Evolutionary conservation across 331 rosid species (phyloP), one percentile per base, ranked within the genome.

Genomic region (Malus hybrid): DNA sequence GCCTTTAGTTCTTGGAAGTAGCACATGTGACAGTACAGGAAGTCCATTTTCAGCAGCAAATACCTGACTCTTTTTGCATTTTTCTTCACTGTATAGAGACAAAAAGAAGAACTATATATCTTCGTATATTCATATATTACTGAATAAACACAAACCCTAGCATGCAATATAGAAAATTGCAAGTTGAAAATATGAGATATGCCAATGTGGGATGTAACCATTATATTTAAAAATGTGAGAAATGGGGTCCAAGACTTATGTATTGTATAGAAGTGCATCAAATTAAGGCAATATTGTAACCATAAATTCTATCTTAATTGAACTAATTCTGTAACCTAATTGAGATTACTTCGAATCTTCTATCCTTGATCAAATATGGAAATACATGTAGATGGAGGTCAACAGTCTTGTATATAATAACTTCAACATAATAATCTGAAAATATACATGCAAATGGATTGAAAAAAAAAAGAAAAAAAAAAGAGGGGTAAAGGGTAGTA

Each of bases 1-100:
- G 3, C 99, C 99, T 78, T 80, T 95, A 22, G 99, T 88, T 84
- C 89, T 92, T 5, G 99, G 99, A 67, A 90, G 96, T 10, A 95
- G 79, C 66, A 95, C 97, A 71, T 92, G 87, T 7, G 75, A 78
- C 84, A 95, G 78, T 74, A 90, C 88, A 0, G 97, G 97, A 62
- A 87, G 91, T 70, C 94, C 96, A 57, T 33, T 72, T 83, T 90
- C 92, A 24, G 91, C 88, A n/a, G 99, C 97, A 88, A 78, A 89
- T 42, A 80, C 78, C 81, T 79, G 87, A 74, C 96, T 74, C 50
- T 24, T 75, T 83, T 83, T 79, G 83, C 97, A 76, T 84, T 92
- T 95, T 85, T 86, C 80, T 39, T 90, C 97, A 68, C 99, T 95
- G 76, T 75, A 78, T 19, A 57, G 74, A 32, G 78, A 83, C 18